Conservation (phyloP, 495 filamentous ascomycete species). For the Tuber calosporum region DNA sequence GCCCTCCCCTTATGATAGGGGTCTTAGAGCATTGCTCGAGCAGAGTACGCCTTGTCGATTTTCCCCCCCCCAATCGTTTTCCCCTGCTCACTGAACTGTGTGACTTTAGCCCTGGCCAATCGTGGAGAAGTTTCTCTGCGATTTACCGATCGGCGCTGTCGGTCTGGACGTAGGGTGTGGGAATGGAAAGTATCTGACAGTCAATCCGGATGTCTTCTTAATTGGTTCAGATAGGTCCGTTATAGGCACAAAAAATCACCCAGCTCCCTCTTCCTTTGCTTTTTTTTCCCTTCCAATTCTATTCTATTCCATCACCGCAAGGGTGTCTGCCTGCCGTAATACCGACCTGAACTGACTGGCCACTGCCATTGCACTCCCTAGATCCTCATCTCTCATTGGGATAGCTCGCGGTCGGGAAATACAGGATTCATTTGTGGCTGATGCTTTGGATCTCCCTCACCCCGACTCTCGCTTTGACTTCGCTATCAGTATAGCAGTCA, state of each 20-base stretch:
- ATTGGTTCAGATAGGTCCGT: constrained; percentile 76
- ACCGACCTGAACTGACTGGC: constrained; percentile 6
- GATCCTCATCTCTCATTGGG: constrained; percentile 62
- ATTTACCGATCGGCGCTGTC: constrained; percentile 62
- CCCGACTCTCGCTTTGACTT: constrained; percentile 70
- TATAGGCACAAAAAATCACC: constrained; percentile 7
- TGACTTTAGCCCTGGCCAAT: constrained; percentile 75
- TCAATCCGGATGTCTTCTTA: constrained; percentile 73
- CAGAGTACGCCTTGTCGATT: background rate
- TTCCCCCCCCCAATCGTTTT: background rate
- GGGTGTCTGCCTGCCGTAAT: background rate
- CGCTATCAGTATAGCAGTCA: constrained; percentile 85
- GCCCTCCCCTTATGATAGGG: constrained; percentile 12
- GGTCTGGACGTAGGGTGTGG: constrained; percentile 91
- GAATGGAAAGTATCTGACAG: constrained; percentile 88
- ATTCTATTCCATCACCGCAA: background rate
- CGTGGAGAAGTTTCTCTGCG: constrained; percentile 68
- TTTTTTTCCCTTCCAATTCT: constrained; percentile 9
- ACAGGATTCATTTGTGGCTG: constrained; percentile 59
- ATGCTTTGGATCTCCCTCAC: constrained; percentile 63
- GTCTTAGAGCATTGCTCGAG: background rate
- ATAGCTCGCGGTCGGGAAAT: constrained; percentile 53
- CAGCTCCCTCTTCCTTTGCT: constrained; percentile 3
- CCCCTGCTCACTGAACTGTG: constrained; percentile 22
- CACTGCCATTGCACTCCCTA: constrained; percentile 31